Evolutionary conservation across 257 asterid genomes (phyloP), one percentile per base, ranked within the genome.

Genomic region (Paulownia fortunei): DNA sequence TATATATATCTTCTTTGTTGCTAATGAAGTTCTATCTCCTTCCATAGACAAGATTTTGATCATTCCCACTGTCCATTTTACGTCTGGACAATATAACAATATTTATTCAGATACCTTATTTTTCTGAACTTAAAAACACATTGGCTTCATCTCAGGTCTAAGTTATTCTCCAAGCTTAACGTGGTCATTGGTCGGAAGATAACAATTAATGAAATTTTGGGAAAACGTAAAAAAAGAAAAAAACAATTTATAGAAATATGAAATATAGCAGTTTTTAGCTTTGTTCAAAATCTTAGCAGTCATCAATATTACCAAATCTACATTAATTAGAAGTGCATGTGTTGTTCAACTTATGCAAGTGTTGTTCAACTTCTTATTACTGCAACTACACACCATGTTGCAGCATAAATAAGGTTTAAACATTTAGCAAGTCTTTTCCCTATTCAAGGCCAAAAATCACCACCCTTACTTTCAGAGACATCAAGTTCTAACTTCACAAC

Each of bases 401-500:
- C n/a, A 32, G 34, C 19, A 5, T 1, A 44, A 4, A 69, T n/a
- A n/a, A n/a, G n/a, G 69, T 23, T 13, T 8, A 59, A 55, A 60
- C 56, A 49, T 59, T 62, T 44, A 30, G 23, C 54, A 42, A 49
- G 68, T n/a, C n/a, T 16, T 59, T 21, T 51, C 76, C 52, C 52
- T 21, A 24, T 11, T 46, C 30, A 69, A 36, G 63, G 44, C 65
- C 24, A 59, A 46, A 76, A 42, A 42, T 73, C 42, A 47, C 44
- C 18, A 18, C 30, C 58, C 4, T 41, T 37, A 21, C 70, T 46
- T 60, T 44, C n/a, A 19, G 7, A 42, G 30, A 71, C 49, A 24
- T 39, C 79, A 54, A 41, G 52, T 51, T 62, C 79, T 19, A 55
- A 36, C 41, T 63, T 62, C 39, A 77, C 37, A 23, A 56, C 62